Evolutionary conservation across 73 alveolate genomes (phyloP).

Genomic region (Vitrella brassicaformis): DNA sequence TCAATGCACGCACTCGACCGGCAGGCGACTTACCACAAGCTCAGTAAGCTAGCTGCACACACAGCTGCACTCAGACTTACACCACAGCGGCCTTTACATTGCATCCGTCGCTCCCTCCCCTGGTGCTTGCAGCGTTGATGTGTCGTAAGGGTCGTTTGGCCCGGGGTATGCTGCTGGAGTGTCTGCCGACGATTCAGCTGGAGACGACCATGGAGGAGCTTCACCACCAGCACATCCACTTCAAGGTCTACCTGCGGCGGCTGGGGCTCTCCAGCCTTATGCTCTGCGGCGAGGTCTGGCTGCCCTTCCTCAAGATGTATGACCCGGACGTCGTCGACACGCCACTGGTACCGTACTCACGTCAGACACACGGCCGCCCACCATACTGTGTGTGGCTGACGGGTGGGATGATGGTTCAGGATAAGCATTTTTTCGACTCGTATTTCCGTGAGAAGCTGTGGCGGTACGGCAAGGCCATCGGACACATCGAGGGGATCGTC

Average conservation of each 20-base stretch:
- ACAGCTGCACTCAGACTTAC: too few relatives aligned
- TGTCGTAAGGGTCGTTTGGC: too few relatives aligned
- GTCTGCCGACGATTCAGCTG: background rate
- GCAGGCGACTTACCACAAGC: too few relatives aligned
- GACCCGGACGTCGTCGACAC: background rate
- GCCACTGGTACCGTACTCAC: too few relatives aligned
- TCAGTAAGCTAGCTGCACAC: too few relatives aligned
- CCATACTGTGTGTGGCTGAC: too few relatives aligned
- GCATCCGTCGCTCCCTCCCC: too few relatives aligned
- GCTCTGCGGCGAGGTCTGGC: background rate
- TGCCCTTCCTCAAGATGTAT: background rate
- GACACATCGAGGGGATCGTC: background rate
- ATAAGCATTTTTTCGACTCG: background rate
- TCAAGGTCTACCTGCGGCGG: background rate
- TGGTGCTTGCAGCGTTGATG: too few relatives aligned
- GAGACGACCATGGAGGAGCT: background rate
- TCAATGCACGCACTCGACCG: too few relatives aligned
- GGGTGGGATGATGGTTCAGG: too few relatives aligned
- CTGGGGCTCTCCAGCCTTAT: background rate
- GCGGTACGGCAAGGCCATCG: background rate
- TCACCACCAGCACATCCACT: background rate
- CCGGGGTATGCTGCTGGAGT: background rate
- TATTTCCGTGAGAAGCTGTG: background rate
- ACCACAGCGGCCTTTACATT: too few relatives aligned
- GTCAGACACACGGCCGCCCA: too few relatives aligned